phyloP scores from a whole-genome alignment of 352 stramenopile genomes.

The Pythium monospermum region DNA sequence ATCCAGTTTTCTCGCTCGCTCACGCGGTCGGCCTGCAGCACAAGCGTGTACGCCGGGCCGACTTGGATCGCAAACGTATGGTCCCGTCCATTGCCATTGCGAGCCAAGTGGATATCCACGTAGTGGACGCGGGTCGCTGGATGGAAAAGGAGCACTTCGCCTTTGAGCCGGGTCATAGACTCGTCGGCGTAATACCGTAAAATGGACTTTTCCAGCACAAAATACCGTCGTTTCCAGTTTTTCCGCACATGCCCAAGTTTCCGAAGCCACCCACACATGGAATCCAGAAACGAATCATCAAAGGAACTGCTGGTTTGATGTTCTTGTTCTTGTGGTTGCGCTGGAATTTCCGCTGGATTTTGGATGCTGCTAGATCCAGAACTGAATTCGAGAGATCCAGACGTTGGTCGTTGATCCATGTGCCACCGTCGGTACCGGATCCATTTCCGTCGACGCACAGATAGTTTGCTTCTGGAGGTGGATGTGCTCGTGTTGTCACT shows the following conservation, averaged over 20 bases:
- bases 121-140: conserved; percentile 61
- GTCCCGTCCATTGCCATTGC: conserved; percentile 41
- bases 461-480: conserved; percentile 26
- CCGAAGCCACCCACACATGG: conserved; percentile 61
- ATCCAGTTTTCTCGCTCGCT: conserved; percentile 74
- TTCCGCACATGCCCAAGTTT: conserved; percentile 70
- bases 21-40: conserved; percentile 51
- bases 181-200: conserved; percentile 65
- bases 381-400: too few species aligned
- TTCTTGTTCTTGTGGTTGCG: not conserved
- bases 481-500: not conserved
- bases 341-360: too few species aligned
- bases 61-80: conserved; percentile 62
- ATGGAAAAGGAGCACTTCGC: conserved; percentile 76
- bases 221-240: conserved; percentile 77
- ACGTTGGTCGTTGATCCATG: too few species aligned
- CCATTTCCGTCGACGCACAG: conserved; percentile 63
- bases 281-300: conserved; percentile 67
- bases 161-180: conserved; percentile 46
- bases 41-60: conserved; percentile 47
- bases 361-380: too few species aligned
- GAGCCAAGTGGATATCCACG: conserved; percentile 58
- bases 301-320: conserved; percentile 29
- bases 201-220: conserved; percentile 64
- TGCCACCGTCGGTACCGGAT: conserved; percentile 47